Evolutionary conservation across 306 rosid species (phyloP).

Genomic region (Dryas drummondii): DNA sequence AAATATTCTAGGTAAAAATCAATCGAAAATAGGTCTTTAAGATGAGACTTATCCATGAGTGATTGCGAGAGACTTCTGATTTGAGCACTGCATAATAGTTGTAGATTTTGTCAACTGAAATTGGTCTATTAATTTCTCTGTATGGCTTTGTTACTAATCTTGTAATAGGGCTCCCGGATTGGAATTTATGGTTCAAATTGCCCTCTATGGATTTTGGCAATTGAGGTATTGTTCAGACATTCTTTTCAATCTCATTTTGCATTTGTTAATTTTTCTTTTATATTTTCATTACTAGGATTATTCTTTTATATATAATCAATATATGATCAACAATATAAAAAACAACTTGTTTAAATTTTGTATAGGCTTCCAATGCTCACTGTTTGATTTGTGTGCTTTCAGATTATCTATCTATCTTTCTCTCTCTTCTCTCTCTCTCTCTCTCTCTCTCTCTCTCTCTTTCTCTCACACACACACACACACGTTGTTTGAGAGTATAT

Average conservation of each 20-base stretch:
- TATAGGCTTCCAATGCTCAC: slow-evolving; percentile 78
- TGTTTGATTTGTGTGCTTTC: slow-evolving; percentile 62
- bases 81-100: background rate
- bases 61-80: background rate
- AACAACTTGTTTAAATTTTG: slow-evolving; percentile 12
- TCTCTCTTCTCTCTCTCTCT: too few relatives aligned
- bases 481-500: too few relatives aligned
- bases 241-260: slow-evolving; percentile 3
- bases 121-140: background rate
- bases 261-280: background rate
- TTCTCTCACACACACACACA: too few relatives aligned
- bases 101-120: background rate
- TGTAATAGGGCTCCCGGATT: slow-evolving; percentile 57
- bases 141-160: background rate
- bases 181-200: slow-evolving; percentile 84
- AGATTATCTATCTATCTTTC: too few relatives aligned
- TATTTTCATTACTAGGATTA: background rate
- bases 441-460: too few relatives aligned
- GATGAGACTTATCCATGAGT: background rate
- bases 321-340: slow-evolving; percentile 5
- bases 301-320: background rate
- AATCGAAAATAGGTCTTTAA: background rate
- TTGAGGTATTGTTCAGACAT: slow-evolving; percentile 58
- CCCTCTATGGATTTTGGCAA: slow-evolving; percentile 81
- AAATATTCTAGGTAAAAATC: background rate